A percentile compares a stretch with the other conserved stretches of the same genome.
phyloP scores from a whole-genome alignment of 2,329 filamentous ascomycete species.

The Aspergillus texensis region DNA sequence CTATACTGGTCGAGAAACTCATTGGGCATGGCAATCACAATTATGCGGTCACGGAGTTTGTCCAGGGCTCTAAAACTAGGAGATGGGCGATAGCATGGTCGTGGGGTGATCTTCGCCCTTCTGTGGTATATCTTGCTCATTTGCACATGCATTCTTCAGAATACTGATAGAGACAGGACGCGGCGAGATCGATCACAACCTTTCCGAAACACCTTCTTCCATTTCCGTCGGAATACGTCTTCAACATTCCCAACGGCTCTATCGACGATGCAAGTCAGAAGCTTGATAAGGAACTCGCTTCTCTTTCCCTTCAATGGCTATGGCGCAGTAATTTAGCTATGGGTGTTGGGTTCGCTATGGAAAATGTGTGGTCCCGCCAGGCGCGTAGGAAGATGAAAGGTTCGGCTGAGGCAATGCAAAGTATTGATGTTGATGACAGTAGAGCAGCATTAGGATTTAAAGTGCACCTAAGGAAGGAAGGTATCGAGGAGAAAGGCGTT shows the following conservation, averaged over 20 bases:
- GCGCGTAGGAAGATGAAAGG: slow-evolving; percentile 63
- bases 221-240: slow-evolving; percentile 54
- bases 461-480: slow-evolving; percentile 50
- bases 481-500: slow-evolving; percentile 44
- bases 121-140: slow-evolving; percentile 43
- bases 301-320: slow-evolving; percentile 65
- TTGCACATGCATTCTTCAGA: neutral
- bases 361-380: slow-evolving; percentile 78
- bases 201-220: slow-evolving; percentile 57
- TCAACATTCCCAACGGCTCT: slow-evolving; percentile 35
- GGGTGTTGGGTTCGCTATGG: slow-evolving; percentile 63
- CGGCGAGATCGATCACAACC: slow-evolving; percentile 44
- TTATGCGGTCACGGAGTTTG: slow-evolving; percentile 78
- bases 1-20: slow-evolving; percentile 62
- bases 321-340: slow-evolving; percentile 59
- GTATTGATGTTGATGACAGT: slow-evolving; percentile 37
- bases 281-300: slow-evolving; percentile 53
- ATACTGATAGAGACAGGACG: slow-evolving; percentile 24
- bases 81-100: slow-evolving; percentile 92
- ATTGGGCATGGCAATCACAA: slow-evolving; percentile 66
- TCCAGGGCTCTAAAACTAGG: slow-evolving; percentile 76
- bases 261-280: slow-evolving; percentile 37
- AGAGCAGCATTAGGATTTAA: slow-evolving; percentile 61
- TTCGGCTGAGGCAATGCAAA: slow-evolving; percentile 27
- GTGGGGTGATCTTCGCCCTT: slow-evolving; percentile 68